Evolutionary conservation across 768 basidiomycete species (phyloP), one percentile per base, ranked within the genome.

Genomic region (Galerina sulciceps): DNA sequence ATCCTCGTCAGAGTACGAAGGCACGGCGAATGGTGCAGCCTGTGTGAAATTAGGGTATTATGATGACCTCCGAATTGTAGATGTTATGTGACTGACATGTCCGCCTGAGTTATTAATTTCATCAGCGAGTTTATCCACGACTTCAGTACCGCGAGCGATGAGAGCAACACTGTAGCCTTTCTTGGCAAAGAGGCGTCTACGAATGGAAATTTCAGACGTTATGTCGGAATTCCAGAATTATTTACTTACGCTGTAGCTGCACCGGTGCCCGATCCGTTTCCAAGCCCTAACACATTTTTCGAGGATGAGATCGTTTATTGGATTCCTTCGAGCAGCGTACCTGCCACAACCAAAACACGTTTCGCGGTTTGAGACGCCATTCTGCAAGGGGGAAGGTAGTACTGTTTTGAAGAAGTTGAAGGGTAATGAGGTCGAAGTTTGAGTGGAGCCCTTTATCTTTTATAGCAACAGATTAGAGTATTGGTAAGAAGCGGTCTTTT

Each of bases 101-200:
- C 87, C 89, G n/a, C 88, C 87, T 9, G 73, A 64, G 10, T 72
- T 60, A 50, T 79, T 86, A 43, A 91, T 79, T 57, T 86, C 83
- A 14, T 77, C 69, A 10, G 86, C 81, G 5, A 89, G 71, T 23
- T 73, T 75, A 45, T 81, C 72, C n/a, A 90, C 76, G 18, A 79
- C 67, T 15, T 82, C 81, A 2, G 76, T 66, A 13, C 85, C 82
- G 46, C 88, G 78, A 11, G 88, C 86, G 37, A 91, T 76, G 43
- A 91, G 73, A 0, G 89, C 90, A 34, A 90, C 79, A 42, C 78
- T 82, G 66, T 89, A 91, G 0, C 89, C 89, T 31, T 81, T 72
- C 65, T 83, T 83, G 6, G 84, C 78, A 59, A 89, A 88, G 14
- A 83, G 62, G 31, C 84, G 86, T 15, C 88, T 88, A 62, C 9